Percentiles rank a stretch among this genome's conserved stretches.
phyloP scores from a whole-genome alignment of 495 filamentous ascomycete genomes.

The Talaromyces trachyspermus region DNA sequence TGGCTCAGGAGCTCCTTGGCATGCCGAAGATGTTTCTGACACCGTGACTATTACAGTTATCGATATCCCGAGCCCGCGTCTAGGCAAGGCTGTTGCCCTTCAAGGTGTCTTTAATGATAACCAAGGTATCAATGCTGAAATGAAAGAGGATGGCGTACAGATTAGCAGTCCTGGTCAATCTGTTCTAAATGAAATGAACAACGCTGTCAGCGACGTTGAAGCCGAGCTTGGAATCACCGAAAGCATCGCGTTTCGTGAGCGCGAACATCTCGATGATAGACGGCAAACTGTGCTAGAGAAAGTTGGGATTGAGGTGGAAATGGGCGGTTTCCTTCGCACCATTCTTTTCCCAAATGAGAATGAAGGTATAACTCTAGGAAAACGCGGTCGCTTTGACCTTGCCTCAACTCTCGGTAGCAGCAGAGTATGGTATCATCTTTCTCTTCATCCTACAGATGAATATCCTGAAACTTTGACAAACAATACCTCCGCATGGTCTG shows the following conservation, averaged over 20 bases:
- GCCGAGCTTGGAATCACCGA: slow-evolving; percentile 72
- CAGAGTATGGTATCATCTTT: slow-evolving; percentile 92
- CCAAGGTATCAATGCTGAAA: slow-evolving; percentile 90
- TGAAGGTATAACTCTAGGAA: slow-evolving; percentile 66
- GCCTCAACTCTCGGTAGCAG: slow-evolving; percentile 62
- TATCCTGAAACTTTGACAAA: slow-evolving; percentile 60
- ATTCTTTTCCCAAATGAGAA: slow-evolving; percentile 75
- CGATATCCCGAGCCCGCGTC: slow-evolving; percentile 70
- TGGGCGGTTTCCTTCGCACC: slow-evolving; percentile 72
- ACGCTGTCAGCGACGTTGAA: slow-evolving; percentile 68
- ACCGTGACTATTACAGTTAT: slow-evolving; percentile 84
- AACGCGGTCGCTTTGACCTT: slow-evolving; percentile 69
- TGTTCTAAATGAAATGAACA: slow-evolving; percentile 76
- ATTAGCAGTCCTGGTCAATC: slow-evolving; percentile 63
- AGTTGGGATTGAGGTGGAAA: slow-evolving; percentile 70
- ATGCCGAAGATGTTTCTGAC: slow-evolving; percentile 63
- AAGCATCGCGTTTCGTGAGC: slow-evolving; percentile 57
- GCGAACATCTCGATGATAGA: slow-evolving; percentile 71
- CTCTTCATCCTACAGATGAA: slow-evolving; percentile 86
- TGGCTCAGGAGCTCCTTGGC: slow-evolving; percentile 48
- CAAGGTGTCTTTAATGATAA: slow-evolving; percentile 86
- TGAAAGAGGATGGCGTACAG: slow-evolving; percentile 88
- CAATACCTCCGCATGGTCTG: slow-evolving; percentile 74
- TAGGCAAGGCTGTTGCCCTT: slow-evolving; percentile 81
- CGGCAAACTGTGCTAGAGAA: slow-evolving; percentile 80